Percentiles rank a stretch among this genome's conserved stretches.
These are phyloP conservation scores for Myotisia sp. DNA, from an alignment of 2,329 filamentous ascomycete species.

Conservation along the genomic window DNA sequence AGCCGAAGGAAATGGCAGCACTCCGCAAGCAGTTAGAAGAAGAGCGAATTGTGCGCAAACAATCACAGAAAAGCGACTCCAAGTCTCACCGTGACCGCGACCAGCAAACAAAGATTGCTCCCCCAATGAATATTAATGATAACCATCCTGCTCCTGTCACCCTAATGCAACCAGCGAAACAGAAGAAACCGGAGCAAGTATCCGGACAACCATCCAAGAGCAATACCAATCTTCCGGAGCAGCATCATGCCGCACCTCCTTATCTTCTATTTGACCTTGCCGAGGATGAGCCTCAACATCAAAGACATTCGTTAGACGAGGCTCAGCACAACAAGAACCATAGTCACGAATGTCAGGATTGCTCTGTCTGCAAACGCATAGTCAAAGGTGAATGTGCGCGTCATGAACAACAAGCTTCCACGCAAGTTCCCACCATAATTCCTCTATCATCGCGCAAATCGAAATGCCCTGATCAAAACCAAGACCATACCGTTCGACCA, in stretches of 20 bases:
- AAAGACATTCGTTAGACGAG: conserved; percentile 28
- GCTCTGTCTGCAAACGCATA: conserved; percentile 41
- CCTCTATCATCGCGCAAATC: conserved; percentile 38
- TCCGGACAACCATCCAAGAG: too few species aligned
- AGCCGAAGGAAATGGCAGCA: conserved; percentile 37
- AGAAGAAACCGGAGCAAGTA: too few species aligned
- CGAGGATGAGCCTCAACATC: too few species aligned
- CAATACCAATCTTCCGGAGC: too few species aligned
- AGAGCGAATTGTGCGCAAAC: conserved; percentile 35
- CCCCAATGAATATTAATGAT: too few species aligned
- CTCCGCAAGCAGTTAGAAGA: conserved; percentile 43
- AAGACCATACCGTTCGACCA: conserved; percentile 46
- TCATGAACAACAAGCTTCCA: conserved; percentile 17
- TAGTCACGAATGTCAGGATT: conserved; percentile 40
- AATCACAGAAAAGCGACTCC: conserved; percentile 16
- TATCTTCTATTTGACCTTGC: too few species aligned
- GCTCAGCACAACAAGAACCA: too few species aligned
- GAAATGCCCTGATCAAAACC: conserved; percentile 23
- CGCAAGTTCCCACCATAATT: conserved; percentile 36
- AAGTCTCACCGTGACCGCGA: too few species aligned
- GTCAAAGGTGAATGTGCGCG: conserved; percentile 23
- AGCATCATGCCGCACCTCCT: too few species aligned
- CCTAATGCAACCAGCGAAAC: too few species aligned
- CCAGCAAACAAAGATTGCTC: too few species aligned
- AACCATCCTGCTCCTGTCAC: too few species aligned